Evolutionary conservation across 192 early-diverging fungal species (phyloP).

Genomic region (Allomyces arbusculus): DNA sequence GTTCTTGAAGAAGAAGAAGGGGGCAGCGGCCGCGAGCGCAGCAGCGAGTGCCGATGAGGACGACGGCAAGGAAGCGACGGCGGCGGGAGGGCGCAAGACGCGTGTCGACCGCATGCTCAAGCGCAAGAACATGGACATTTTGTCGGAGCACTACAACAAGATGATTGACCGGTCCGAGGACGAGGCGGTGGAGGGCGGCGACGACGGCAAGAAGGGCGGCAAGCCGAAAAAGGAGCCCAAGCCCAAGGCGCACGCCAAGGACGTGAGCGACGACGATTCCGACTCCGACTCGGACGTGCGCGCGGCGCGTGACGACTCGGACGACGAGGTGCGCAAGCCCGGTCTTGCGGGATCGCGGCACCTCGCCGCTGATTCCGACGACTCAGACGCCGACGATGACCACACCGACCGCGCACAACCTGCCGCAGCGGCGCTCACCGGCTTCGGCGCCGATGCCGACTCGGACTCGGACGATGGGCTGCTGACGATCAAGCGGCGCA

Average conservation of each 20-base stretch:
- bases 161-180: slow-evolving; percentile 34
- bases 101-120: slow-evolving; percentile 84
- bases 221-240: background rate
- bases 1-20: slow-evolving; percentile 41
- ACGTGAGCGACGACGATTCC: background rate
- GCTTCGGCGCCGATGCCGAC: background rate
- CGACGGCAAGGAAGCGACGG: slow-evolving; percentile 8
- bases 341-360: background rate
- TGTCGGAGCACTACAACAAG: slow-evolving; percentile 79
- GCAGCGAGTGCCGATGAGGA: slow-evolving; percentile 13
- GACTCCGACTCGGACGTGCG: background rate
- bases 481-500: slow-evolving; percentile 56
- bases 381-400: slow-evolving; percentile 8
- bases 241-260: background rate
- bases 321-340: background rate
- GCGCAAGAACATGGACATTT: slow-evolving; percentile 70
- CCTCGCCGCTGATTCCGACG: too few species aligned
- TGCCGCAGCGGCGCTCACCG: background rate
- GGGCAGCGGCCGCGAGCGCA: background rate
- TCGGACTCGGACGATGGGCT: slow-evolving; percentile 32
- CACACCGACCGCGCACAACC: slow-evolving; percentile 8
- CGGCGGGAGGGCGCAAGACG: slow-evolving; percentile 31
- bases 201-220: background rate
- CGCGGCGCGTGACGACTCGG: background rate
- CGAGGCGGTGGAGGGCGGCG: background rate